Conservation (phyloP, 2,329 filamentous ascomycete genomes). For the Fusarium guadeloupense region DNA sequence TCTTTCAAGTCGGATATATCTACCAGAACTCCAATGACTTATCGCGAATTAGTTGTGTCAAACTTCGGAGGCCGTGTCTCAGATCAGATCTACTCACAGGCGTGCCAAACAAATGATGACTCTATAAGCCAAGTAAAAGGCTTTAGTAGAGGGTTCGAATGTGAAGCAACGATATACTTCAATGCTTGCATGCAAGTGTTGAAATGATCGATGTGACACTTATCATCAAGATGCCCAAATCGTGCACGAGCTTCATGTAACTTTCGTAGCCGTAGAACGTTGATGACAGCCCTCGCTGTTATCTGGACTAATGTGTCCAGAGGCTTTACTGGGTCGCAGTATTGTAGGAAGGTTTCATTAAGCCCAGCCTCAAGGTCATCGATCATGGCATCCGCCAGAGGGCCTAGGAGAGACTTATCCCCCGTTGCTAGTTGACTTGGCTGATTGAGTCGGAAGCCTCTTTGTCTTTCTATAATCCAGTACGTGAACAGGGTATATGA, state of each 20-base stretch:
- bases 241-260: neutral
- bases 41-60: neutral
- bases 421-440: neutral
- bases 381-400: neutral
- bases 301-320: slow-evolving; percentile 7
- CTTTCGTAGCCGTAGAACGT: slow-evolving; percentile 12
- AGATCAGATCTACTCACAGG: slow-evolving; percentile 1
- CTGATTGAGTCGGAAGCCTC: neutral
- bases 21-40: slow-evolving; percentile 19
- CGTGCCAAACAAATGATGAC: slow-evolving; percentile 7
- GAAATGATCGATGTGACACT: slow-evolving; percentile 16
- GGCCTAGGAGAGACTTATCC: slow-evolving; percentile 2
- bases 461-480: slow-evolving; percentile 4
- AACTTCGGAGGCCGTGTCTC: neutral
- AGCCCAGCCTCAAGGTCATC: slow-evolving; percentile 3
- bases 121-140: slow-evolving; percentile 6
- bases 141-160: slow-evolving; percentile 3
- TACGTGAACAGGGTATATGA: slow-evolving; percentile 2
- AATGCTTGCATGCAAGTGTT: slow-evolving; percentile 17
- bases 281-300: neutral
- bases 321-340: slow-evolving; percentile 14
- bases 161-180: neutral
- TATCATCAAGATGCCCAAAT: neutral
- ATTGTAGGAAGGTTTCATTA: slow-evolving; percentile 18
- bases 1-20: slow-evolving; percentile 15